Evolutionary conservation across 352 stramenopile genomes (phyloP), one percentile per base, ranked within the genome.

Genomic region (Globisporangium radiosum): DNA sequence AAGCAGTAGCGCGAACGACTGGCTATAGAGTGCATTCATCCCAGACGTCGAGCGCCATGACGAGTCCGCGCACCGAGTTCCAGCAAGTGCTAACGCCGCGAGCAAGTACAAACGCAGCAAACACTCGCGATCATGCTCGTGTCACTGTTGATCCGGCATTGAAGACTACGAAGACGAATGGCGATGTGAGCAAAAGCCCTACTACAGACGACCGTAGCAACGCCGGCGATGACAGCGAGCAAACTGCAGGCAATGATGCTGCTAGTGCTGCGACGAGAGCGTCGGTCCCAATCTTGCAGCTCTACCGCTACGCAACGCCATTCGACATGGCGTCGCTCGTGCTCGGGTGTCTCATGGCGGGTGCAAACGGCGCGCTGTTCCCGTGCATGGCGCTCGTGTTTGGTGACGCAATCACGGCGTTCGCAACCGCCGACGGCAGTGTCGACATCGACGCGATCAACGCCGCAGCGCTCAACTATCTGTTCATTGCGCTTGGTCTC

Each of bases 351-450:
- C 4, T 77, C 37, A 64, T 76, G 54, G 64, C 72, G 7, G 61
- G 44, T 11, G 51, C 69, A n/a, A 84, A 84, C 52, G 75, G 75
- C 19, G 66, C 65, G 38, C 63, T 76, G 33, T 76, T 81, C 52
- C 75, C 75, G 17, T 80, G 70, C 47, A 82, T 82, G 72, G 73
- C 71, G 39, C 59, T 85, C 25, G 58, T 82, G 19, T 81, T 85
- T 52, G 75, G 73, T 36, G 62, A 77, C 6, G 69, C 71, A 10
- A 75, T 86, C 59, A 62, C 70, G 48, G 62, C 55, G 37, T 82
- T 82, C 36, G 56, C 57, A 13, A 60, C 63, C 3, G 47, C 55
- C 13, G 62, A 65, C 15, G 25, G 25, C 25, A 25, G 65, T 59
- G 59, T 6, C 36, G 66, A 82, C 59, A 25, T 62, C 33, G 14